Evolutionary conservation across 75 land plant genomes (phyloP).

Genomic region (Ceratopteris richardii): DNA sequence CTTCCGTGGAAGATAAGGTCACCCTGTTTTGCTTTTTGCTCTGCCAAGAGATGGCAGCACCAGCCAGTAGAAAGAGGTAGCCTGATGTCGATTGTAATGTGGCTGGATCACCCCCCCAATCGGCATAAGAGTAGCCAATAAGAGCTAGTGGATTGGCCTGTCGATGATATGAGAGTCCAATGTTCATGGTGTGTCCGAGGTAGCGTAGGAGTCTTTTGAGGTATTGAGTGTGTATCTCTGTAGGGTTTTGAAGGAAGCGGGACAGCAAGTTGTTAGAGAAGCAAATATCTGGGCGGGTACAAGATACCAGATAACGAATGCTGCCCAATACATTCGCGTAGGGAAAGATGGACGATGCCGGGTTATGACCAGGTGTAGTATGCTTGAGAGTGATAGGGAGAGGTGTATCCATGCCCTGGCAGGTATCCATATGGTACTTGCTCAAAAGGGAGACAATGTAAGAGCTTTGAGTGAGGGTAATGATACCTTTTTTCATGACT

Average conservation of each 20-base stretch:
- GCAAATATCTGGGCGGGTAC: background rate
- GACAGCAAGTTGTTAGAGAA: background rate
- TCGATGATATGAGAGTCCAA: background rate
- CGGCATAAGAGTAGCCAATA: constrained; percentile 6
- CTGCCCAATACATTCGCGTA: background rate
- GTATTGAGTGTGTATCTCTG: background rate
- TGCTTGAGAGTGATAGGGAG: too few relatives aligned
- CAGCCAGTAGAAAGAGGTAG: background rate
- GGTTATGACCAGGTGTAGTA: too few relatives aligned
- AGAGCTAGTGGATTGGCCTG: background rate
- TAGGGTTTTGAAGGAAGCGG: background rate
- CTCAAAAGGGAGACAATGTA: too few relatives aligned
- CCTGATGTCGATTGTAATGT: constrained; percentile 3
- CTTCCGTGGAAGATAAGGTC: constrained; percentile 3
- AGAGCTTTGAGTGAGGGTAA: too few relatives aligned
- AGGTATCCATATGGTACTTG: too few relatives aligned
- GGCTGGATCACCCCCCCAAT: constrained; percentile 4
- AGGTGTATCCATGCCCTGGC: too few relatives aligned
- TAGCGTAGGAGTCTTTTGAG: background rate
- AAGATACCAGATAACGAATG: background rate
- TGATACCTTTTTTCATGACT: too few relatives aligned
- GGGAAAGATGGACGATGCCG: too few relatives aligned
- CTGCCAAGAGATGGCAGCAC: constrained; percentile 2
- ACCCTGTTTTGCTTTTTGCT: constrained; percentile 7
- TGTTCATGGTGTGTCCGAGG: background rate